Evolutionary conservation across 2,329 filamentous ascomycete genomes (phyloP).

Genomic region (Sporothrix phasma): DNA sequence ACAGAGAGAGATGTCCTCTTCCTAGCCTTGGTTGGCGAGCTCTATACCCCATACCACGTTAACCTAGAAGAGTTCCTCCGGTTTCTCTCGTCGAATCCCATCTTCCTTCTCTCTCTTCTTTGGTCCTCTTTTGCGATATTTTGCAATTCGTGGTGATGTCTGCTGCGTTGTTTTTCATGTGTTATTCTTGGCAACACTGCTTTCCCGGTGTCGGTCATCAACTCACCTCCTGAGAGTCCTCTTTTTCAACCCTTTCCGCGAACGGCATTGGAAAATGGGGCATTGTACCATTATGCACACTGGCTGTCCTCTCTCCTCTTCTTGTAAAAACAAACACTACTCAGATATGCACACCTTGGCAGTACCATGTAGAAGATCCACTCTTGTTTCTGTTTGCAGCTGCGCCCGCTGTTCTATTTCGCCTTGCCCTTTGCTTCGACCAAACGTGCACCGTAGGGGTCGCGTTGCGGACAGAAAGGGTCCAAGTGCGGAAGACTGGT

Average conservation of each 20-base stretch:
- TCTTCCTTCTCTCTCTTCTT: neutral
- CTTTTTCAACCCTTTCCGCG: neutral
- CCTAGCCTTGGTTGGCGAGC: neutral
- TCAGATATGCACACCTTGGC: neutral
- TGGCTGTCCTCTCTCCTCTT: neutral
- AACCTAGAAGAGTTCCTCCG: neutral
- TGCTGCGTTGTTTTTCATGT: too few species aligned
- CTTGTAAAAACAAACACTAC: neutral
- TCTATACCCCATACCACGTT: constrained; percentile 1
- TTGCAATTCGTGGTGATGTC: neutral
- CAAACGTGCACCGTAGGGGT: neutral
- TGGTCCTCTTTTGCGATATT: neutral
- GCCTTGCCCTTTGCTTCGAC: neutral
- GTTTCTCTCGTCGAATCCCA: neutral
- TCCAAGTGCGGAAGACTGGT: neutral
- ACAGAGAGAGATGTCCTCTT: neutral
- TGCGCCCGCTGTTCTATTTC: neutral
- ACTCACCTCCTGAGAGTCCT: neutral
- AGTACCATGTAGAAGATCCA: neutral
- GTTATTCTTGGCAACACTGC: neutral
- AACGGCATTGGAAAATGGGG: neutral
- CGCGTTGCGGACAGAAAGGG: too few species aligned
- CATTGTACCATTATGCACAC: neutral
- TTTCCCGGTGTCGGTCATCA: neutral
- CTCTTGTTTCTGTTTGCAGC: neutral